These are phyloP conservation scores for Auxenochlorella pyrenoidosa DNA, from an alignment of 139 green algal species.

Conservation along the genomic window DNA sequence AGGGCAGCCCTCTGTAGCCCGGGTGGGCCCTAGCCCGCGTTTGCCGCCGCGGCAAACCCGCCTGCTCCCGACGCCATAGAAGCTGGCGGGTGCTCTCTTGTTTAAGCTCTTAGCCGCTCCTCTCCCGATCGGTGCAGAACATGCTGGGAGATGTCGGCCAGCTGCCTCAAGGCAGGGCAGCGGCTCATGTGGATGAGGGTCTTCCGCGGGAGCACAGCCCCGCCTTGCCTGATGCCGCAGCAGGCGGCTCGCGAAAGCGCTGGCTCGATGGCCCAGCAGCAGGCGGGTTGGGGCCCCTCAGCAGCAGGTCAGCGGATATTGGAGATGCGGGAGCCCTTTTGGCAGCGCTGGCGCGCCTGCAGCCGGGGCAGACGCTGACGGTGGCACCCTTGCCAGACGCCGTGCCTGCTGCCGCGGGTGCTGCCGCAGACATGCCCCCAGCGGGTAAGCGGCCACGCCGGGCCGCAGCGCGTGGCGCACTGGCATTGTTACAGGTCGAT, in stretches of 20 bases:
- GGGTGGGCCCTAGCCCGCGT: no score
- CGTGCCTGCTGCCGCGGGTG: background rate
- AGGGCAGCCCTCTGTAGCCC: no score
- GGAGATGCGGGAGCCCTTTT: background rate
- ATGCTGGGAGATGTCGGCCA: no score
- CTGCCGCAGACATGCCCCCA: background rate
- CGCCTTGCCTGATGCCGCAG: background rate
- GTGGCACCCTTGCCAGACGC: background rate
- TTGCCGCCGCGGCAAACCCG: no score
- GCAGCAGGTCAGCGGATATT: background rate
- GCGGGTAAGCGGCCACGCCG: slow-evolving; percentile 13
- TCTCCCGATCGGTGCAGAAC: no score
- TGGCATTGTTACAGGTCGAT: background rate
- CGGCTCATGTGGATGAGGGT: background rate
- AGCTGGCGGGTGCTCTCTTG: no score
- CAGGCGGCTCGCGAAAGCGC: background rate
- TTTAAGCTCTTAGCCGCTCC: no score
- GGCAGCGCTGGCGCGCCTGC: background rate
- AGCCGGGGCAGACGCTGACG: slow-evolving; percentile 16
- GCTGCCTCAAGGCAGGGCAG: background rate
- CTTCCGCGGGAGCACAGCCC: background rate
- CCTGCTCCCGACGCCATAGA: no score
- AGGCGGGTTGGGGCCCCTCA: no score
- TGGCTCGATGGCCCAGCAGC: no score
- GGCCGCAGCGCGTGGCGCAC: background rate